Conservation (phyloP, 2,329 filamentous ascomycete species). For the Claviceps quebecensis region DNA sequence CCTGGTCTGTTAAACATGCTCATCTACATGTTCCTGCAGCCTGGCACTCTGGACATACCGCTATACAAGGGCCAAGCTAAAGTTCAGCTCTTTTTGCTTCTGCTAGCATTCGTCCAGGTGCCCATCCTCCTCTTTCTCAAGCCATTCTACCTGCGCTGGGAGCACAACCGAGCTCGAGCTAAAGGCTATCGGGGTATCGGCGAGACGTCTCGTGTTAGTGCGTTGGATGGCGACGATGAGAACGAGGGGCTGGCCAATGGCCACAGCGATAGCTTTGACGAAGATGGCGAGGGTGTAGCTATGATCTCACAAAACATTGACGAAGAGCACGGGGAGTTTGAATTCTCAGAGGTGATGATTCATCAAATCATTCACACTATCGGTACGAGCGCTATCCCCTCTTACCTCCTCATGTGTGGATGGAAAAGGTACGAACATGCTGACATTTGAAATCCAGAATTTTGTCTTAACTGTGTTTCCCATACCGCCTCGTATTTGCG, state of each 20-base stretch:
- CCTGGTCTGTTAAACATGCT: conserved; percentile 95
- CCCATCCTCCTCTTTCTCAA: conserved; percentile 88
- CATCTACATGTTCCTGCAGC: conserved; percentile 97
- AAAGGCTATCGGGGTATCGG: conserved; percentile 88
- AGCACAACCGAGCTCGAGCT: conserved; percentile 79
- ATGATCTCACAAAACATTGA: conserved; percentile 80
- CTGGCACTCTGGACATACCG: conserved; percentile 56
- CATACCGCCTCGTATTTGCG: conserved; percentile 97
- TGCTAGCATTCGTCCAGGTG: conserved; percentile 75
- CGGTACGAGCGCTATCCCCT: conserved; percentile 35
- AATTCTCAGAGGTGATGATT: conserved; percentile 95
- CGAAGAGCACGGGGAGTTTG: conserved; percentile 89
- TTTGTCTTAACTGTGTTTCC: conserved; percentile 97
- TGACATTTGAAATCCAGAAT: conserved; percentile 46
- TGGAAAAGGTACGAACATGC: conserved; percentile 4
- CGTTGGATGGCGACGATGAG: conserved; percentile 78
- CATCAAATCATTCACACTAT: conserved; percentile 99
- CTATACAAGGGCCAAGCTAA: conserved; percentile 65
- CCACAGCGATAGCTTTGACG: conserved; percentile 42
- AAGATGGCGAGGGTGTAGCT: conserved; percentile 69
- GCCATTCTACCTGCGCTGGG: conserved; percentile 85
- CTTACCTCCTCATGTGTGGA: not conserved
- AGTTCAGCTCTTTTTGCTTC: conserved; percentile 65
- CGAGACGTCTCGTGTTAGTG: conserved; percentile 76
- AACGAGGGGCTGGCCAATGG: conserved; percentile 37